These are phyloP conservation scores for Leucosporidium scottii DNA, from an alignment of 768 basidiomycete species.

Conservation along the genomic window DNA sequence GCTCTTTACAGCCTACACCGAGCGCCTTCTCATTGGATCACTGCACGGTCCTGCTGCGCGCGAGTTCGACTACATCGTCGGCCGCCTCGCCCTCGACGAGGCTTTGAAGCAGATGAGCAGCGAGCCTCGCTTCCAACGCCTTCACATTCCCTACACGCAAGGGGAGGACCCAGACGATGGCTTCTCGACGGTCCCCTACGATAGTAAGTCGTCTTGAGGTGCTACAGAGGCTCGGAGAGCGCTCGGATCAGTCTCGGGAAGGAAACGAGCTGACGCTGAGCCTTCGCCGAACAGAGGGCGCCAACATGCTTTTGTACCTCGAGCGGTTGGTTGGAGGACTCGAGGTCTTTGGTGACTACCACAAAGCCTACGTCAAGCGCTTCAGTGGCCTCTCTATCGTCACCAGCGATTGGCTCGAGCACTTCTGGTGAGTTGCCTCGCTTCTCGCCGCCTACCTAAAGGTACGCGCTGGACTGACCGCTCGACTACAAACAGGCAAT, in stretches of 20 bases:
- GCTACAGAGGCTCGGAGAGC: too few relatives aligned
- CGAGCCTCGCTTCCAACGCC: slow-evolving; percentile 66
- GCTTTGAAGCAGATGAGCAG: slow-evolving; percentile 57
- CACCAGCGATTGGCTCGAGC: slow-evolving; percentile 43
- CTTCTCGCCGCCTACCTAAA: too few relatives aligned
- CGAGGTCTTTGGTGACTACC: slow-evolving; percentile 39
- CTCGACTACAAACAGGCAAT: slow-evolving; percentile 40
- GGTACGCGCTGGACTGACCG: slow-evolving; percentile 31
- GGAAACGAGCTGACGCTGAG: neutral
- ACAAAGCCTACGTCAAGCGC: slow-evolving; percentile 43
- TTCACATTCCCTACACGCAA: slow-evolving; percentile 41
- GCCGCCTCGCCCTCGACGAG: slow-evolving; percentile 63
- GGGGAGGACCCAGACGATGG: slow-evolving; percentile 39
- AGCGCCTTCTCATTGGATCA: slow-evolving; percentile 65
- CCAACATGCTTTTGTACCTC: slow-evolving; percentile 77
- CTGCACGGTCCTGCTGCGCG: slow-evolving; percentile 68
- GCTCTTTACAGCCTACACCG: slow-evolving; percentile 68
- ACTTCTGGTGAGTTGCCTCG: slow-evolving; percentile 37
- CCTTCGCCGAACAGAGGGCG: slow-evolving; percentile 50
- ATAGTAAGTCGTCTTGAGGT: slow-evolving; percentile 29
- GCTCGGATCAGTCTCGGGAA: neutral
- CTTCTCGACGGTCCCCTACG: slow-evolving; percentile 62
- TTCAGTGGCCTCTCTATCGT: slow-evolving; percentile 43
- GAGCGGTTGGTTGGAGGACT: slow-evolving; percentile 43
- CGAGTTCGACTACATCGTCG: slow-evolving; percentile 72